phyloP scores from a whole-genome alignment of 2,329 filamentous ascomycete species.

The Hirsutella rhossiliensis region DNA sequence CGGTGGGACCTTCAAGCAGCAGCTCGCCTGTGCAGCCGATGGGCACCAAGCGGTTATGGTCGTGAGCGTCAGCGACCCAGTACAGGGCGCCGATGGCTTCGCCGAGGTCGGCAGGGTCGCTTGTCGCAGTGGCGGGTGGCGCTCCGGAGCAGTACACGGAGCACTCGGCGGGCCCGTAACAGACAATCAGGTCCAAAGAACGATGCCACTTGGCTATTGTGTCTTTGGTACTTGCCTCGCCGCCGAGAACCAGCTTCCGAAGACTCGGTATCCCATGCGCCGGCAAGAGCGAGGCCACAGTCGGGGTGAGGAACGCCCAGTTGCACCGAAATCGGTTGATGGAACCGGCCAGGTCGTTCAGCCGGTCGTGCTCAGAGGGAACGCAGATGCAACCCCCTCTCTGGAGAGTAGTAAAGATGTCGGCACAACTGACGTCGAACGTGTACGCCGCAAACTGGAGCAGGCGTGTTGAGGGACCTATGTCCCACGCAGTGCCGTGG shows the following conservation, averaged over 20 bases:
- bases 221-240: not conserved
- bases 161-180: not conserved
- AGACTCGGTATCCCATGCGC: not conserved
- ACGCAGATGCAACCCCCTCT: too few relatives aligned
- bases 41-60: constrained; percentile 6
- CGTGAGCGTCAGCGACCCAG: constrained; percentile 11
- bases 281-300: not conserved
- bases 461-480: not conserved
- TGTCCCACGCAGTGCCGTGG: not conserved
- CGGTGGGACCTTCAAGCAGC: constrained; percentile 11
- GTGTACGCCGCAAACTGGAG: constrained; percentile 2
- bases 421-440: constrained; percentile 4
- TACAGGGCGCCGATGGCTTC: not conserved
- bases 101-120: not conserved
- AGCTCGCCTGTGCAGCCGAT: constrained; percentile 13
- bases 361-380: constrained; percentile 1
- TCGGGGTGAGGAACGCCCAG: constrained; percentile 1
- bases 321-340: constrained; percentile 2
- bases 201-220: not conserved
- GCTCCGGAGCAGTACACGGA: not conserved
- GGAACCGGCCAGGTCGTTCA: constrained; percentile 1
- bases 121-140: not conserved
- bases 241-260: not conserved
- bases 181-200: not conserved
- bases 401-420: too few relatives aligned